Percentiles rank a stretch among this genome's conserved stretches.
Evolutionary conservation across 2,329 filamentous ascomycete species (phyloP).

Genomic region (Penicillium thymicola): DNA sequence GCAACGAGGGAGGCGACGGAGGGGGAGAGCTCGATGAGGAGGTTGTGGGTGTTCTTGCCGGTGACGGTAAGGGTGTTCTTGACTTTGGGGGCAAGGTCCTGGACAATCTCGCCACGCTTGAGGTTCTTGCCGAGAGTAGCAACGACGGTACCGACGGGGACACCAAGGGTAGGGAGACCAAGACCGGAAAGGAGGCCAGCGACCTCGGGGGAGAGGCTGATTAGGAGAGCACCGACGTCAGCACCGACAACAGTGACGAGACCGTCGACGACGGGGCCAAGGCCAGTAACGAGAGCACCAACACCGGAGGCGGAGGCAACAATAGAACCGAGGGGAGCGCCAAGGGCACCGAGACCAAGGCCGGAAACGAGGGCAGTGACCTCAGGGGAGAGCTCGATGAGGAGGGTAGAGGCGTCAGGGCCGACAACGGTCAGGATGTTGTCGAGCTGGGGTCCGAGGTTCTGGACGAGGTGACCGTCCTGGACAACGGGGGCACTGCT

Average conservation of each 20-base stretch:
- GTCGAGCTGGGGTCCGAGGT: constrained; percentile 30
- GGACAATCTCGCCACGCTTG: constrained; percentile 25
- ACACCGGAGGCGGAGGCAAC: constrained; percentile 27
- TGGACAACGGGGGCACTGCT: constrained; percentile 11
- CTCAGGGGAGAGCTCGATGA: constrained; percentile 32
- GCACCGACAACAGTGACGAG: constrained; percentile 32
- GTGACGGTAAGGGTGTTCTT: constrained; percentile 10
- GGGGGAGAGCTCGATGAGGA: constrained; percentile 17
- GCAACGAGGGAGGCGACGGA: constrained; percentile 27
- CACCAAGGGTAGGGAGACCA: constrained; percentile 28
- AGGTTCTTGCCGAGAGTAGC: constrained; percentile 27
- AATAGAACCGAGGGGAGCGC: constrained; percentile 25
- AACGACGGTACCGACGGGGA: constrained; percentile 29
- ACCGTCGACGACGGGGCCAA: constrained; percentile 23
- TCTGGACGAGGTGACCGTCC: constrained; percentile 31
- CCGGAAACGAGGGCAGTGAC: constrained; percentile 28
- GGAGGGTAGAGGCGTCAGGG: constrained; percentile 26
- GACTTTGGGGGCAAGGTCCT: constrained; percentile 11
- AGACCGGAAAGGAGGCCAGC: constrained; percentile 28
- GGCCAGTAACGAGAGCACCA: constrained; percentile 27
- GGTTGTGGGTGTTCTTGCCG: constrained; percentile 9
- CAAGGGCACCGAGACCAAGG: constrained; percentile 28
- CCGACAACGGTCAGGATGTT: constrained; percentile 32
- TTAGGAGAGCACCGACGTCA: constrained; percentile 30
- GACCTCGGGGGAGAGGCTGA: constrained; percentile 29